Conservation (phyloP, 1,284 basidiomycete genomes). For the Rhodotorula glutinis region DNA sequence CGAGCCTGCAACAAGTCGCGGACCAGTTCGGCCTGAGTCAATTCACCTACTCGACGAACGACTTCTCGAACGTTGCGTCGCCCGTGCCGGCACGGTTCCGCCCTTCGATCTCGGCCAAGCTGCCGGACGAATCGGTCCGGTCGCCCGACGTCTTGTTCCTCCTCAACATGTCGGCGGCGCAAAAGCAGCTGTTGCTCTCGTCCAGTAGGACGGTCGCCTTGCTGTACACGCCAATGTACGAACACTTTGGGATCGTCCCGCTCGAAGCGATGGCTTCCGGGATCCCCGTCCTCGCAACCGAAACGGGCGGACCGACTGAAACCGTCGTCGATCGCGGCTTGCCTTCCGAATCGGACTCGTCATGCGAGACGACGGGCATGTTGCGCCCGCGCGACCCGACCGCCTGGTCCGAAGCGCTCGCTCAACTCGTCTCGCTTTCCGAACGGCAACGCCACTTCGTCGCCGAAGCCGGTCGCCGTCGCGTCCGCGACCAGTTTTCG, state of each 20-base stretch:
- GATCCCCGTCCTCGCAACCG: slow-evolving; percentile 80
- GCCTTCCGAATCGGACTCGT: not conserved
- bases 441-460: slow-evolving; percentile 55
- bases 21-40: slow-evolving; percentile 53
- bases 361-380: slow-evolving; percentile 58
- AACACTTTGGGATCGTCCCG: slow-evolving; percentile 96
- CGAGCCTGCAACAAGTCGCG: slow-evolving; percentile 59
- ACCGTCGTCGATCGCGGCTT: slow-evolving; percentile 62
- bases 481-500: slow-evolving; percentile 62
- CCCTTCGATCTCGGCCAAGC: slow-evolving; percentile 49
- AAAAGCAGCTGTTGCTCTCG: slow-evolving; percentile 69
- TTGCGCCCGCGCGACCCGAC: slow-evolving; percentile 61
- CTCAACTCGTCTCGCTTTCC: slow-evolving; percentile 60
- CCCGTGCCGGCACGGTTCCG: slow-evolving; percentile 48
- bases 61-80: slow-evolving; percentile 48
- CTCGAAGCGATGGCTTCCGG: slow-evolving; percentile 93
- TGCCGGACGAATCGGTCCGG: slow-evolving; percentile 7
- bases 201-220: slow-evolving; percentile 61
- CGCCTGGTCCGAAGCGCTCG: slow-evolving; percentile 67
- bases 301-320: slow-evolving; percentile 89
- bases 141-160: slow-evolving; percentile 71
- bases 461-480: slow-evolving; percentile 56
- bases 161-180: slow-evolving; percentile 75
- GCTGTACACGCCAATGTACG: slow-evolving; percentile 90
- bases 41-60: slow-evolving; percentile 49